Evolutionary conservation across 805 yeast genomes (phyloP).

Genomic region (Candida sithepensis): DNA sequence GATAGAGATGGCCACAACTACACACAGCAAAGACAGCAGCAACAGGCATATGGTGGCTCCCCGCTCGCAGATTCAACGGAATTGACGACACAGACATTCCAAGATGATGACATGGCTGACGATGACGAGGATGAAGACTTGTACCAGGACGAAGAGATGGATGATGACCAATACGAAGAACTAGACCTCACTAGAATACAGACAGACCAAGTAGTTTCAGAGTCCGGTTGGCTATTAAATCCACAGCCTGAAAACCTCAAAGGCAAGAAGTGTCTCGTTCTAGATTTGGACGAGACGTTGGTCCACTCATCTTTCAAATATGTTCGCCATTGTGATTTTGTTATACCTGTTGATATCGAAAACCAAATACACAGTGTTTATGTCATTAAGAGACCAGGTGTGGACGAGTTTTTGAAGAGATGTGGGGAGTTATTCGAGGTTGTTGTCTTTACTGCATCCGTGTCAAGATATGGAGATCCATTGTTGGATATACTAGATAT

Average conservation of each 20-base stretch:
- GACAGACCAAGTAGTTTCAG: conserved; percentile 66
- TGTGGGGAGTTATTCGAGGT: conserved; percentile 91
- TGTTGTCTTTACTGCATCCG: conserved; percentile 96
- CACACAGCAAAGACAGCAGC: conserved; percentile 5
- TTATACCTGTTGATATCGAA: conserved; percentile 96
- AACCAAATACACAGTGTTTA: conserved; percentile 89
- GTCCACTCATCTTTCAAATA: conserved; percentile 95
- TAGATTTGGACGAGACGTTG: conserved; percentile 93
- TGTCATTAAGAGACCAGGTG: conserved; percentile 97
- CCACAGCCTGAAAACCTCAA: conserved; percentile 46
- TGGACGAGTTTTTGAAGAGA: conserved; percentile 80
- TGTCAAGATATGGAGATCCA: conserved; percentile 94
- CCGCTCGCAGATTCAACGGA: neutral
- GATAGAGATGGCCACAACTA: neutral
- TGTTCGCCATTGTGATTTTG: conserved; percentile 90
- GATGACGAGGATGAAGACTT: conserved; percentile 10
- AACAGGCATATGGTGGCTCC: conserved; percentile 7
- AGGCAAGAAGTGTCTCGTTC: conserved; percentile 77
- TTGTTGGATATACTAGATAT: conserved; percentile 82
- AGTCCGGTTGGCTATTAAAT: conserved; percentile 64
- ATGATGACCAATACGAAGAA: conserved; percentile 23
- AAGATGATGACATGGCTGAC: neutral
- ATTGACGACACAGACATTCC: neutral
- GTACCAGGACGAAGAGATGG: conserved; percentile 16
- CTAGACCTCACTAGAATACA: conserved; percentile 63